A percentile compares a stretch with the other conserved stretches of the same genome.
phyloP scores from a whole-genome alignment of 352 stramenopile species.

The Globisporangium yorkense region DNA sequence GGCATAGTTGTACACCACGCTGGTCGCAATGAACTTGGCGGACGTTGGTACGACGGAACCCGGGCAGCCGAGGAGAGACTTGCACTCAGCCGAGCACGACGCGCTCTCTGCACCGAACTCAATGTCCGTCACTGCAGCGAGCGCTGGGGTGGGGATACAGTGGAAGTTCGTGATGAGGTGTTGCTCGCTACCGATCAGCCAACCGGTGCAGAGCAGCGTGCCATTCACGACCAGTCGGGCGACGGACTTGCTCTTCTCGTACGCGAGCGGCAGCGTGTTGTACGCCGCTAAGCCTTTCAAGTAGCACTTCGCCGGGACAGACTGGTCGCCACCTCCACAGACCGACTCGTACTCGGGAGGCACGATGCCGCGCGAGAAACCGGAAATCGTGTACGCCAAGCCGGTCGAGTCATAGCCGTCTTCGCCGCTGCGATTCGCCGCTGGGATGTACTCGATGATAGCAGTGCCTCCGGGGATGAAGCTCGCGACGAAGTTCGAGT shows the following conservation, averaged over 20 bases:
- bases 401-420: background rate
- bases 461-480: conserved; percentile 35
- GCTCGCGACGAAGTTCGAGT: conserved; percentile 36
- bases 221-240: conserved; percentile 59
- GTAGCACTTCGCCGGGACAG: conserved; percentile 50
- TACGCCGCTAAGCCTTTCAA: conserved; percentile 15
- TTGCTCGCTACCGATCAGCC: conserved; percentile 46
- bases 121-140: conserved; percentile 33
- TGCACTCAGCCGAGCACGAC: conserved; percentile 40
- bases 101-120: conserved; percentile 56
- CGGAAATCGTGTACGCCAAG: conserved; percentile 29
- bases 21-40: conserved; percentile 35
- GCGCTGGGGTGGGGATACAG: conserved; percentile 34
- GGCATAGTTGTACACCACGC: conserved; percentile 40
- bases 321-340: conserved; percentile 45
- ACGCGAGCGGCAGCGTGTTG: conserved; percentile 28
- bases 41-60: conserved; percentile 39
- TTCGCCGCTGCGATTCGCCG: background rate
- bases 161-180: conserved; percentile 76
- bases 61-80: conserved; percentile 30
- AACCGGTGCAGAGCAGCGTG: conserved; percentile 49
- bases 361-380: conserved; percentile 39
- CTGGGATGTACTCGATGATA: conserved; percentile 38
- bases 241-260: conserved; percentile 32
- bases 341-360: conserved; percentile 27